Conservation (phyloP, 2,329 filamentous ascomycete genomes). For the Aplosporella prunicola region DNA sequence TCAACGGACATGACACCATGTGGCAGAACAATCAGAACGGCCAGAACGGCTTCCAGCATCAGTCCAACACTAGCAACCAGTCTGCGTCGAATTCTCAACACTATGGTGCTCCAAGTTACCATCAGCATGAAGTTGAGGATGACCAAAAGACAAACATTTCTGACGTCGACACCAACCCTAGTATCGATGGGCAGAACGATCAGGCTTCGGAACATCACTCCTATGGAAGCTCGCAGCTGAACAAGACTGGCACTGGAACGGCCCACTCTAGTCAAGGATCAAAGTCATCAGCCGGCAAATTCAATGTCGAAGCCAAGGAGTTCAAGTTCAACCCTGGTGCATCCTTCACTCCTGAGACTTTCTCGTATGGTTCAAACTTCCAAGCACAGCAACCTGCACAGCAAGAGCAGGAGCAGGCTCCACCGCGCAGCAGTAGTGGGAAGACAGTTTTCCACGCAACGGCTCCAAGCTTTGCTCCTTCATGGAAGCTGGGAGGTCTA, state of each 20-base stretch:
- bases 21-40: slow-evolving; percentile 30
- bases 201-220: slow-evolving; percentile 30
- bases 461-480: slow-evolving; percentile 62
- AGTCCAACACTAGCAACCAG: slow-evolving; percentile 64
- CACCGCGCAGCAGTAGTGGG: slow-evolving; percentile 40
- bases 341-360: slow-evolving; percentile 39
- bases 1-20: slow-evolving; percentile 7
- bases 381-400: slow-evolving; percentile 21
- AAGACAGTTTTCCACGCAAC: slow-evolving; percentile 57
- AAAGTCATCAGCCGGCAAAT: slow-evolving; percentile 62
- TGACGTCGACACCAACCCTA: slow-evolving; percentile 28
- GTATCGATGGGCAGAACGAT: slow-evolving; percentile 26
- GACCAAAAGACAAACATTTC: slow-evolving; percentile 32
- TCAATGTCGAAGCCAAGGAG: slow-evolving; percentile 83
- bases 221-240: slow-evolving; percentile 55
- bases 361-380: slow-evolving; percentile 34
- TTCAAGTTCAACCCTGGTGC: slow-evolving; percentile 61
- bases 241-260: slow-evolving; percentile 22
- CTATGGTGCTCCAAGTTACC: slow-evolving; percentile 22
- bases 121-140: slow-evolving; percentile 15
- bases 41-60: slow-evolving; percentile 54
- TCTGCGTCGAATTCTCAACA: slow-evolving; percentile 53
- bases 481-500: slow-evolving; percentile 21
- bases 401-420: slow-evolving; percentile 22
- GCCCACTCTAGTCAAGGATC: slow-evolving; percentile 50